Conservation (phyloP, 345 rosid species). For the Gossypium rotundifolium region DNA sequence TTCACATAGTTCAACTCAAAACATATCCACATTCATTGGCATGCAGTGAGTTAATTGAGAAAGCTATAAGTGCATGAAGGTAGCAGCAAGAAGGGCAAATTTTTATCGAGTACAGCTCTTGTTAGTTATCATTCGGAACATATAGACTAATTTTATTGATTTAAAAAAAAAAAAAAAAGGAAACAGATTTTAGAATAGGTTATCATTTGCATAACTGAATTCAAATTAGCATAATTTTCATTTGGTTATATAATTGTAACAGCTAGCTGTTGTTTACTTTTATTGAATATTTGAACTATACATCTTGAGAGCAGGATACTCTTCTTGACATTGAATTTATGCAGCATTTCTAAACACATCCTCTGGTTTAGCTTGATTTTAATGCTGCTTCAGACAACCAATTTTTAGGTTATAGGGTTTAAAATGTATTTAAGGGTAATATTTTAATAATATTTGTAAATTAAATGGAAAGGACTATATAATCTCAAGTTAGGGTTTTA, state of each 20-base stretch:
- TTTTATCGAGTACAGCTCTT: conserved; percentile 19
- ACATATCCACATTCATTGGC: conserved; percentile 6
- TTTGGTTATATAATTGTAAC: conserved; percentile 26
- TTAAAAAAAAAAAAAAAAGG: not conserved
- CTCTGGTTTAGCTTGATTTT: too few relatives aligned
- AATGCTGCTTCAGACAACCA: too few relatives aligned
- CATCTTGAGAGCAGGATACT: not conserved
- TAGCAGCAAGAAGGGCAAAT: conserved; percentile 13
- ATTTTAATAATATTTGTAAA: too few relatives aligned
- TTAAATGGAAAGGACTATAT: too few relatives aligned
- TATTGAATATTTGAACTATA: not conserved
- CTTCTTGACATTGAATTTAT: not conserved
- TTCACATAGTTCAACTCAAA: conserved; percentile 12
- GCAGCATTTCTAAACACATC: not conserved
- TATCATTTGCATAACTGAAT: conserved; percentile 7
- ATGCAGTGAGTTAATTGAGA: conserved; percentile 11
- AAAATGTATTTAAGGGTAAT: too few relatives aligned
- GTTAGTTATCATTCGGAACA: conserved; percentile 23
- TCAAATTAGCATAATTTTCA: conserved; percentile 18
- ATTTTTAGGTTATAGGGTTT: too few relatives aligned
- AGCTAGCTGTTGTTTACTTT: conserved; percentile 4
- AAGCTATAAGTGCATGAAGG: conserved; percentile 11
- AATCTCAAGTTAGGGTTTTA: too few relatives aligned
- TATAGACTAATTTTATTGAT: conserved; percentile 8
- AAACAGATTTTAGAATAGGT: conserved; percentile 12